Evolutionary conservation across 345 rosid genomes (phyloP).

Genomic region (Schrenkiella parvula): DNA sequence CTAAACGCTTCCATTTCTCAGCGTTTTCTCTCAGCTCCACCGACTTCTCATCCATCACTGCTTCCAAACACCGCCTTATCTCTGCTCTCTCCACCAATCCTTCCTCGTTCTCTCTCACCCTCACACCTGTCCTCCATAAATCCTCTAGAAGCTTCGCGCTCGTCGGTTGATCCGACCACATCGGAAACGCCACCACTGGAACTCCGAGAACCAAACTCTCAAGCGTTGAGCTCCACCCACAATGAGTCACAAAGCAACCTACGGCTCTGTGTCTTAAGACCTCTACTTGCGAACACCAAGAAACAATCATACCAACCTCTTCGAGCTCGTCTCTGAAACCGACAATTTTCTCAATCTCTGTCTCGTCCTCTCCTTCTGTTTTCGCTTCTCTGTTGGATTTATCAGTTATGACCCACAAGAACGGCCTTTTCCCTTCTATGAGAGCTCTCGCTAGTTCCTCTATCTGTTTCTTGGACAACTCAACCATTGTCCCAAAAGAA

Average conservation of each 20-base stretch:
- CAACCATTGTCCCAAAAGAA: conserved; percentile 56
- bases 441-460: conserved; percentile 44
- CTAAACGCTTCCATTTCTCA: conserved; percentile 50
- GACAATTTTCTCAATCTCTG: not conserved
- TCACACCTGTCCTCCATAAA: conserved; percentile 52
- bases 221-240: conserved; percentile 73
- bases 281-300: conserved; percentile 65
- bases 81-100: conserved; percentile 48
- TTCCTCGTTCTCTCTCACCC: conserved; percentile 39
- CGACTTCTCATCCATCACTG: conserved; percentile 42
- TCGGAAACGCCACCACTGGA: conserved; percentile 69
- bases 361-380: conserved; percentile 24
- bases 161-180: conserved; percentile 65
- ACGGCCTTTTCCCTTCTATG: conserved; percentile 29
- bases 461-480: conserved; percentile 41
- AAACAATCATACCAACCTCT: conserved; percentile 49
- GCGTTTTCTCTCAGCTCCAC: conserved; percentile 45
- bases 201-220: conserved; percentile 54
- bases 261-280: conserved; percentile 48
- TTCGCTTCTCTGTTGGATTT: conserved; percentile 17
- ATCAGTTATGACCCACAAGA: conserved; percentile 52
- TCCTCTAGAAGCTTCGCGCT: conserved; percentile 52
- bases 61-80: conserved; percentile 57
- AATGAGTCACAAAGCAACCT: conserved; percentile 67
- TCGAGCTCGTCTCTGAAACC: conserved; percentile 39